A percentile compares a stretch with the other conserved stretches of the same genome.
Evolutionary conservation across 129 eudicot species (phyloP).

Genomic region (Helichrysum umbraculigerum): DNA sequence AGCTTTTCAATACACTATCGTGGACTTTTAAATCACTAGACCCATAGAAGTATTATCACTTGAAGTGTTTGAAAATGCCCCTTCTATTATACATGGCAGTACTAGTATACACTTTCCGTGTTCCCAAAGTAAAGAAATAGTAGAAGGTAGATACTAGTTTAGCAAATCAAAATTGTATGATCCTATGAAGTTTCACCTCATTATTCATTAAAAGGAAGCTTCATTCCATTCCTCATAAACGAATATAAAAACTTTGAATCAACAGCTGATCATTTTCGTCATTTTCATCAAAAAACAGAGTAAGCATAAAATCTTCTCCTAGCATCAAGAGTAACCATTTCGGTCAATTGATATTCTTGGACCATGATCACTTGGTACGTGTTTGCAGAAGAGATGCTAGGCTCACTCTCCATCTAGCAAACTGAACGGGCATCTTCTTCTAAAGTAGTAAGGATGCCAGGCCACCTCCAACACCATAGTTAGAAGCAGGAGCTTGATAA

Average conservation of each 20-base stretch:
- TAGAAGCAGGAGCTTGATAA: constrained; percentile 33
- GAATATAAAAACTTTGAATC: background rate
- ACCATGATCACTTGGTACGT: constrained; percentile 28
- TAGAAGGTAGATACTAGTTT: background rate
- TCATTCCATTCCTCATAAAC: background rate
- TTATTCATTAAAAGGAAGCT: background rate
- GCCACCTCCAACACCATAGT: constrained; percentile 36
- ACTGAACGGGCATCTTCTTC: constrained; percentile 37
- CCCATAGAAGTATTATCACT: background rate
- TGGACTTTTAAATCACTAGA: no score
- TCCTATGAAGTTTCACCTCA: background rate
- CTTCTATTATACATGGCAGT: background rate
- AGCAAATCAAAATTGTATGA: background rate
- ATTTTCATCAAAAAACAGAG: constrained; percentile 3
- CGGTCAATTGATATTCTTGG: background rate
- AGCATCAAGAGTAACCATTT: constrained; percentile 10
- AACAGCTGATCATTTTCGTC: background rate
- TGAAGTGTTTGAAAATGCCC: background rate
- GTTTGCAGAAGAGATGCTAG: constrained; percentile 37
- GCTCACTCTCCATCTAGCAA: constrained; percentile 49
- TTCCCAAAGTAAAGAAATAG: background rate
- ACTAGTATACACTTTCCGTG: background rate
- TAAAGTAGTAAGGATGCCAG: constrained; percentile 39
- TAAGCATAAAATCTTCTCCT: background rate
- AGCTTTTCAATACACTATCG: no score